Base-by-base conservation (phyloP, 495 filamentous ascomycete species). In the Cenococcum geophilum region DNA sequence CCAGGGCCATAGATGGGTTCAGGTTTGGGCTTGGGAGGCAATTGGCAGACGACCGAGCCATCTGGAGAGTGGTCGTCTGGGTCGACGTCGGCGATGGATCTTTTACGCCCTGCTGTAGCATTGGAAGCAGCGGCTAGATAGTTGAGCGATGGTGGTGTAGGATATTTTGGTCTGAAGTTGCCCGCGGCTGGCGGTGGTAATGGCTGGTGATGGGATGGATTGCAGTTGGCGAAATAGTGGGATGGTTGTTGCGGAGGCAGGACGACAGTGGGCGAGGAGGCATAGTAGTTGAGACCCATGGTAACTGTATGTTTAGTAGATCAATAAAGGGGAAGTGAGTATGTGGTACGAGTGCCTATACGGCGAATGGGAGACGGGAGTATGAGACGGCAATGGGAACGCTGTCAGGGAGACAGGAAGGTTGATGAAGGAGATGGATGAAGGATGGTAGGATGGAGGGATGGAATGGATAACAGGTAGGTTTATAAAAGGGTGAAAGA, bases 1-100 rank as follows among this genome's bases (percentile, higher is more conserved):
- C 87, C 88, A 55, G 85, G 83, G 60, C 87, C 88, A 67, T 88
- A 88, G 42, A 74, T 61, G 23, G 84, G 64, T 77, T 80, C 59
- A 78, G 78, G 70, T 80, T 81, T 45, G 20, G 77, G 71, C 66
- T 83, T 80, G 35, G 76, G 72, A 21, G 73, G 72, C 47, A 68
- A 55, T 72, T 51, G 75, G 45, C 32, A 58, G 32, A 59, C 54
- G 60, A 61, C 25, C 16, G 75, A 70, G 52, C 75, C 72, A 61
- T 72, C 70, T 57, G 73, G 74, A 25, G 72, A 64, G 25, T 81
- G 78, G 22, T 80, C 75, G 54, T 83, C 80, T 57, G 72, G 60
- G 54, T 80, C 76, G 16, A 83, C 82, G 70, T 87, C 83, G 60
- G 83, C 83, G 69, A 82, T 77, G 32, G 84, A 85, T 57, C 85